These are phyloP conservation scores for Ganoderma meredithae DNA, from an alignment of 1,284 basidiomycete genomes.

Conservation along the genomic window DNA sequence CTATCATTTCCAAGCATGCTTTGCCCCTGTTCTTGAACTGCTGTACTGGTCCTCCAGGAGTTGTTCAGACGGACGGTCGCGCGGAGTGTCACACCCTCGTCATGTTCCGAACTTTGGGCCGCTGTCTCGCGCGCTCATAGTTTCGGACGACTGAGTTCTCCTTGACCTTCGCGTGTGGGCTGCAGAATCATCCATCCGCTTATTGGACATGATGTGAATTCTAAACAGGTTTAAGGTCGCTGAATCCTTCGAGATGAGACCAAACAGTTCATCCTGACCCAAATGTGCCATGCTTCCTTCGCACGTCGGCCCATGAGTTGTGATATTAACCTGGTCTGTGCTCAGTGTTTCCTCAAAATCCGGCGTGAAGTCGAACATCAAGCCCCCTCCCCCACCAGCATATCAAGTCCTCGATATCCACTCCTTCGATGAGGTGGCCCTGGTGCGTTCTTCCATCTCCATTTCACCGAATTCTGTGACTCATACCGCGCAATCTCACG, in stretches of 20 bases:
- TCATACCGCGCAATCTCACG: background rate
- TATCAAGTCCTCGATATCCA: conserved; percentile 73
- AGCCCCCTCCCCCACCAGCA: conserved; percentile 82
- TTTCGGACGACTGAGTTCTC: background rate
- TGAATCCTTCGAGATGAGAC: conserved; percentile 30
- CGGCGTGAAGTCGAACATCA: conserved; percentile 86
- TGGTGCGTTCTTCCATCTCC: conserved; percentile 52
- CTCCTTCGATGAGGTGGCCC: conserved; percentile 80
- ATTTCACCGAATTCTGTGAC: background rate
- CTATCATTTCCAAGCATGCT: background rate
- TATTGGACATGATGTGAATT: conserved; percentile 22
- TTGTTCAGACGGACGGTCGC: too few relatives aligned
- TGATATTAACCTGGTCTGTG: background rate
- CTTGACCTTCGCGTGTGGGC: background rate
- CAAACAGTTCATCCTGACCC: conserved; percentile 15
- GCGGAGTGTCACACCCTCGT: too few relatives aligned
- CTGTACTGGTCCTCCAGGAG: too few relatives aligned
- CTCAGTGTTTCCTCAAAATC: conserved; percentile 77
- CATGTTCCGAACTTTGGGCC: too few relatives aligned
- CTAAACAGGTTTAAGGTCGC: conserved; percentile 32
- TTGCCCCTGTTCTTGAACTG: background rate
- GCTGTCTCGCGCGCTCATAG: too few relatives aligned
- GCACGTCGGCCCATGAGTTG: background rate
- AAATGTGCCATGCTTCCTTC: background rate
- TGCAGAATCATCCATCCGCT: background rate